Base-by-base conservation (phyloP, 192 early-diverging fungal species). In the Chytriomyces sp. region DNA sequence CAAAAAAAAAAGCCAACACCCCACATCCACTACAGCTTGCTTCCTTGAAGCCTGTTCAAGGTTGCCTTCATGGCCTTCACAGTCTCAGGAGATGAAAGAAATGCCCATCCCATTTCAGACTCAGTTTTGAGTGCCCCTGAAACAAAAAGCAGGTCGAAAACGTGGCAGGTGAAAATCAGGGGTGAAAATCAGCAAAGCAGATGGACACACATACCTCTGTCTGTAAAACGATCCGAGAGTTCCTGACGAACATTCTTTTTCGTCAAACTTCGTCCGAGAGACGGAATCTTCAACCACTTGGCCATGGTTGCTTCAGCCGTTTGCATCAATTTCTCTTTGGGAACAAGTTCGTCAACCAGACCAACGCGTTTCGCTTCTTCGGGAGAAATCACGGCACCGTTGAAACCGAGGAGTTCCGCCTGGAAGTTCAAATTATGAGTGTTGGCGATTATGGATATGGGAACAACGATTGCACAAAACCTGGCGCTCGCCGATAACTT, bases 311-410 rank as follows among this genome's bases (percentile, higher is more conserved):
- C 76, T 45, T 62, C 65, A 7, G 86, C 86, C 43, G 68, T 50
- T 61, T 57, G 35, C 44, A 86, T 23, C 13, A 86, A 61, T 24
- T 81, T 20, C 2, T 81, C 77, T 50, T 78, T 76, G 48, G 71
- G 72, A 5, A 61, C 79, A 53, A 85, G 80, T 23, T 85, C 24
- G 74, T 87, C 86, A 13, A 87, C 80, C 7, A 87, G 77, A 2
- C 83, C 83, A 47, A 85, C 76, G 46, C 47, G 45, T 26, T 71
- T 62, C 3, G 80, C 83, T 64, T 84, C 78, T 61, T 68, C 73
- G n/a, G 86, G 80, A 10, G n/a, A 10, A 57, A 85, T 66, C 78
- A 85, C 81, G 7, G 50, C 18, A 8, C 73, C 80, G 50, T 80
- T 80, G 59, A 35, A 48, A 59, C 67, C 67, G 48, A 87, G 59